Percentiles rank a stretch among this genome's conserved stretches.
These are phyloP conservation scores for Pyrenochaeta sp. DNA, from an alignment of 2,329 filamentous ascomycete species.

Conservation along the genomic window DNA sequence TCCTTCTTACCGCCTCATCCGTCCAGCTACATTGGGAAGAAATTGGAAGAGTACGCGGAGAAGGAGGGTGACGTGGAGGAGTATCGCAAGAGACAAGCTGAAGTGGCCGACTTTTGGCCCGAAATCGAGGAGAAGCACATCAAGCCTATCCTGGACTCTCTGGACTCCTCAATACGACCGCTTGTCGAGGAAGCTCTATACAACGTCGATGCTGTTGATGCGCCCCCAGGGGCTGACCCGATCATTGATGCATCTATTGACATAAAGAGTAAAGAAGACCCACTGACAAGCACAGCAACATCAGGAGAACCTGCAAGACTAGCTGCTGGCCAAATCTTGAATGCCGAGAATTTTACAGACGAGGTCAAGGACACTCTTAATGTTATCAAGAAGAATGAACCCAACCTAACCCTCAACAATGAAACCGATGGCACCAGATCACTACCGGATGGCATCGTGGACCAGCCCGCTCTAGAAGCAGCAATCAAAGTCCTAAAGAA, in stretches of 20 bases:
- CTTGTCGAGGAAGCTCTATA: conserved; percentile 70
- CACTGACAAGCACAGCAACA: conserved; percentile 11
- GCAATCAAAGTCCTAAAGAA: conserved; percentile 71
- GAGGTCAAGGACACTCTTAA: conserved; percentile 37
- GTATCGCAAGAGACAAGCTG: conserved; percentile 74
- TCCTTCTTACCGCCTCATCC: conserved; percentile 92
- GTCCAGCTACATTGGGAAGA: conserved; percentile 82
- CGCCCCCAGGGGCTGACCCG: conserved; percentile 37
- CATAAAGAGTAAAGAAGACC: conserved; percentile 15
- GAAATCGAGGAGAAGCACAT: conserved; percentile 82
- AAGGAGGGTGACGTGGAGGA: conserved; percentile 76
- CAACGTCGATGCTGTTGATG: conserved; percentile 45
- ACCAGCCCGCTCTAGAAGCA: conserved; percentile 49
- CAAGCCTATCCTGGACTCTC: conserved; percentile 67
- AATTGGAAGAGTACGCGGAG: conserved; percentile 79
- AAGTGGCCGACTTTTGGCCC: conserved; percentile 83
- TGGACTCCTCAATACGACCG: conserved; percentile 71
- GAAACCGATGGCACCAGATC: conserved; percentile 40
- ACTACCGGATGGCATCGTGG: conserved; percentile 35
- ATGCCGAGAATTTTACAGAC: conserved; percentile 10
- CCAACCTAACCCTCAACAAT: conserved; percentile 32
- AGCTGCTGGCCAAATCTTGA: conserved; percentile 10
- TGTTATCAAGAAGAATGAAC: conserved; percentile 35
- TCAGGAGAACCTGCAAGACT: conserved; percentile 18
- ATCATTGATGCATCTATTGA: conserved; percentile 44